Base-by-base conservation (phyloP, 768 basidiomycete species). In the Gloeophyllum trabeum region DNA sequence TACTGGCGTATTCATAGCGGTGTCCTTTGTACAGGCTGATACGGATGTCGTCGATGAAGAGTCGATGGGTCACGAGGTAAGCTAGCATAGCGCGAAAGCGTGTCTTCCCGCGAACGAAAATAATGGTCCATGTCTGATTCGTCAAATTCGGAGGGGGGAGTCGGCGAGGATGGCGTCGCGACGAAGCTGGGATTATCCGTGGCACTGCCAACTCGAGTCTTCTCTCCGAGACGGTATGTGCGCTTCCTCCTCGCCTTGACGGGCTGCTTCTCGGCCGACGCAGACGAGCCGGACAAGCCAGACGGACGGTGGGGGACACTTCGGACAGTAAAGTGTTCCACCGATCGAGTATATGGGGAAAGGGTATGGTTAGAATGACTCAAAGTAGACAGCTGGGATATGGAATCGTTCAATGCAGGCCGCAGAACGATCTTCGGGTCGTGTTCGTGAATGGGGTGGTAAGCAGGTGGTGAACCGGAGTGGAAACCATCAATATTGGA, bases 301-400 rank as follows among this genome's bases (percentile, higher is more conserved):
- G 43, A 22, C 32, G 61, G 55, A 35, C 76, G 66, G 16, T 81
- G 85, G 1, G 90, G 91, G 19, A 82, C 86, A 45, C 87, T 89
- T 24, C 92, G 75, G 10, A 96, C 90, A 1, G 92, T 89, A 58
- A 94, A 93, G 59, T 96, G 91, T 46, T 85, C 81, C 22, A 91
- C 69, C 12, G 83, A 80, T 42, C 90, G 78, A 4, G 93, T 96
- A 59, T 94, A 97, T 0, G 93, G 94, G 1, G 86, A 90, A 3
- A 99, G 66, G 0, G 94, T 99, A 54, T 96, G 94, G 53, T 96
- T 90, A 1, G 90, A 91, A 50, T 81, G 72, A 16, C 78, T 81
- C 36, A 99, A 75, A 3, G 85, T 87, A 14, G 88, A 82, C 6
- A 98, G 66, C 48, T 94, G 88, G 43, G 84, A 87, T 18, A 94